Percentiles rank a stretch among this genome's conserved stretches.
phyloP scores from a whole-genome alignment of 441 rosid genomes.

The Jatropha podagrica region DNA sequence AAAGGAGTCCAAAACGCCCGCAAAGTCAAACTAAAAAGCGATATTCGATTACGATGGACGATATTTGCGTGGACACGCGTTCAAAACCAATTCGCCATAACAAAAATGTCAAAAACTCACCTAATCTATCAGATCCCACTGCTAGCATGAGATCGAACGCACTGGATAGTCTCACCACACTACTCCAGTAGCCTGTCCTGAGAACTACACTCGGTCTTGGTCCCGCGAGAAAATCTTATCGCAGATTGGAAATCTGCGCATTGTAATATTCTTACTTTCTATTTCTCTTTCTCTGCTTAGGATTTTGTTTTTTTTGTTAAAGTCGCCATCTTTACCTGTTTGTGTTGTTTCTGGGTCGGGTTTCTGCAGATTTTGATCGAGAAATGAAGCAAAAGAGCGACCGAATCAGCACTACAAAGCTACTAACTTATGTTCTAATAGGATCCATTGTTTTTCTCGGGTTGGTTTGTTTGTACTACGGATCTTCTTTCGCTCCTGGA shows the following conservation, averaged over 20 bases:
- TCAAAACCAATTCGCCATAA: no score
- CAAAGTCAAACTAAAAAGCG: no score
- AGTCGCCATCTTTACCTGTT: not conserved
- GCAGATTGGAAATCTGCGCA: not conserved
- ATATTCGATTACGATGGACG: no score
- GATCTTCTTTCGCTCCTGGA: constrained; percentile 74
- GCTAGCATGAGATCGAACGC: no score
- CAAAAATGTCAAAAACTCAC: no score
- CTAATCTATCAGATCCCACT: no score
- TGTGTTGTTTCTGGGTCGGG: not conserved
- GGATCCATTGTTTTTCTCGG: constrained; percentile 62
- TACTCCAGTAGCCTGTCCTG: no score
- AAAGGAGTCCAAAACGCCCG: no score
- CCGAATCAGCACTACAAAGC: constrained; percentile 44
- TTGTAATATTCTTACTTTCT: no score
- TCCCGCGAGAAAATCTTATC: not conserved
- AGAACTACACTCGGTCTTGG: no score
- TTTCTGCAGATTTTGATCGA: not conserved
- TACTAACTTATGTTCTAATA: constrained; percentile 52
- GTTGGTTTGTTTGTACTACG: constrained; percentile 70
- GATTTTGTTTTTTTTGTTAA: not conserved
- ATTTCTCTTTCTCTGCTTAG: not conserved
- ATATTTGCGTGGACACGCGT: no score
- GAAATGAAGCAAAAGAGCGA: constrained; percentile 58
- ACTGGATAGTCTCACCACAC: no score